Evolutionary conservation across 257 asterid genomes (phyloP).

Genomic region (Petunia axillaris): DNA sequence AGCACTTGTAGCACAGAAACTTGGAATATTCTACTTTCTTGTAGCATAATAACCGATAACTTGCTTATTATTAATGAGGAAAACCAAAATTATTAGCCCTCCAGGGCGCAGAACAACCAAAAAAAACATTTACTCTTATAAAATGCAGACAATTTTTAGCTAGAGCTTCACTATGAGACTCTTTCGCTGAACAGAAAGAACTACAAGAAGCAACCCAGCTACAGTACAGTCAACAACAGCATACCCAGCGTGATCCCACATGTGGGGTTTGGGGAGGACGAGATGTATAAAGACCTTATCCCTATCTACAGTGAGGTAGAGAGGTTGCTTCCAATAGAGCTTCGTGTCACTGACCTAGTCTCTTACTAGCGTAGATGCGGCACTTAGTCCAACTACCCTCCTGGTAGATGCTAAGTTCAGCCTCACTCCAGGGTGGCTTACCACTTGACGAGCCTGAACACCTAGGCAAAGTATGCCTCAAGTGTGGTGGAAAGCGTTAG

Average conservation of each 20-base stretch:
- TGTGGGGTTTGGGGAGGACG: too few relatives aligned
- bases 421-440: background rate
- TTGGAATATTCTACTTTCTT: background rate
- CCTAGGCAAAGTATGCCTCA: conserved; percentile 1
- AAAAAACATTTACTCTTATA: background rate
- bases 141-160: background rate
- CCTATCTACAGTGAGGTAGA: too few relatives aligned
- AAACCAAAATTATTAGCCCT: background rate
- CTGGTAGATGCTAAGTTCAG: background rate
- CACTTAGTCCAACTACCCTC: background rate
- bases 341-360: background rate
- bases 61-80: background rate
- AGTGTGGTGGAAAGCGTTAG: background rate
- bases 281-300: too few relatives aligned
- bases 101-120: background rate
- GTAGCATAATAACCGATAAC: background rate
- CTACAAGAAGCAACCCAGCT: conserved; percentile 12
- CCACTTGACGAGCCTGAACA: background rate
- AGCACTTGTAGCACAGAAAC: background rate
- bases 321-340: too few relatives aligned
- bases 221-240: background rate
- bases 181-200: background rate
- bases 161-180: background rate
- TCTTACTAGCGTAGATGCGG: background rate
- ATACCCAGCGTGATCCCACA: too few relatives aligned